Evolutionary conservation across 2,329 filamentous ascomycete species (phyloP).

Genomic region (Dichotomopilus funicola): DNA sequence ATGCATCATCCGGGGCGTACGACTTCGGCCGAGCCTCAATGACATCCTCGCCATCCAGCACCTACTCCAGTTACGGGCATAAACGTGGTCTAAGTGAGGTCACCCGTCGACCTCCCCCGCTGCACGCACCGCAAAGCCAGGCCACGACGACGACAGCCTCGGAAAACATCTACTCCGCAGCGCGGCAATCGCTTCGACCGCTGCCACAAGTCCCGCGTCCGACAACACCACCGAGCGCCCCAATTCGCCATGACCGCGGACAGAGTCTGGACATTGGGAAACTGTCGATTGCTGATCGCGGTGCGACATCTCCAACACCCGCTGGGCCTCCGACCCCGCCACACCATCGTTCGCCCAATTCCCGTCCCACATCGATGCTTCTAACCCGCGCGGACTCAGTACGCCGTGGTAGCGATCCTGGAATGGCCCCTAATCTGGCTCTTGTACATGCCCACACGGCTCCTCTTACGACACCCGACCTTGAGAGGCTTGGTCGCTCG

Average conservation of each 20-base stretch:
- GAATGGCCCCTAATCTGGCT: slow-evolving; percentile 26
- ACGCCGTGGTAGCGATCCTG: slow-evolving; percentile 31
- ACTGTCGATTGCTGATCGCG: slow-evolving; percentile 43
- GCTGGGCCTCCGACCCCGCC: slow-evolving; percentile 33
- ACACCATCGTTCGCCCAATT: slow-evolving; percentile 32
- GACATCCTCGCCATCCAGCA: slow-evolving; percentile 65
- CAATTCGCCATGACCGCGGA: slow-evolving; percentile 47
- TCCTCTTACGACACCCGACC: slow-evolving; percentile 59
- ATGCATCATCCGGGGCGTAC: slow-evolving; percentile 41
- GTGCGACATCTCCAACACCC: slow-evolving; percentile 30
- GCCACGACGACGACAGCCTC: slow-evolving; percentile 38
- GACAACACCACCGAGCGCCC: slow-evolving; percentile 30
- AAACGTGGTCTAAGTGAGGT: slow-evolving; percentile 71
- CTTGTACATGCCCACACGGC: slow-evolving; percentile 35
- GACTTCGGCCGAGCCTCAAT: slow-evolving; percentile 53
- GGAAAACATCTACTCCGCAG: slow-evolving; percentile 61
- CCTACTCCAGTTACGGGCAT: slow-evolving; percentile 50
- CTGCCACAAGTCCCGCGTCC: slow-evolving; percentile 57
- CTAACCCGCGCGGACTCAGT: slow-evolving; percentile 52
- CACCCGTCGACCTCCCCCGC: slow-evolving; percentile 45
- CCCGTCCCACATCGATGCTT: slow-evolving; percentile 56
- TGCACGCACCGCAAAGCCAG: slow-evolving; percentile 35
- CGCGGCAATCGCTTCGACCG: slow-evolving; percentile 71
- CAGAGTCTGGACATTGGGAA: slow-evolving; percentile 59
- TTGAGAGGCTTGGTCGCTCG: slow-evolving; percentile 78